Evolutionary conservation across 106 monocot species (phyloP), one percentile per base, ranked within the genome.

Genomic region (Agapanthus africanus): DNA sequence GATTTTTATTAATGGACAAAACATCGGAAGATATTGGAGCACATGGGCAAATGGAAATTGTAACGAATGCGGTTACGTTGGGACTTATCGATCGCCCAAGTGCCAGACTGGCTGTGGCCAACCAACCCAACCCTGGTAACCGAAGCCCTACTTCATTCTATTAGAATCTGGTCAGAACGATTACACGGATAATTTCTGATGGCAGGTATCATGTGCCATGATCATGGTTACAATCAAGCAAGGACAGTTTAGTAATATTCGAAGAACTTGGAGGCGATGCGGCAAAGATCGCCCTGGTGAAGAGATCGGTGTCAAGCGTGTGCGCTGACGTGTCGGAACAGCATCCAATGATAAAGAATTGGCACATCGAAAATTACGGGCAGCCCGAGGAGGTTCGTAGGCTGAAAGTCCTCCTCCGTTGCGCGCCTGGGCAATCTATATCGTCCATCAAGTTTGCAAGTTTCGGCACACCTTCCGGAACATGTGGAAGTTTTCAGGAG

Each of bases 181-280:
- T n/a, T n/a, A n/a, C n/a, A n/a, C n/a, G n/a, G n/a, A n/a, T n/a
- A n/a, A n/a, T n/a, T n/a, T n/a, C n/a, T n/a, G n/a, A n/a, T n/a
- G n/a, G n/a, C n/a, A 95, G 95, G 95, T 95, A 95, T 73, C 95
- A 95, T 78, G 83, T 95, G 23, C 95, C 95, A 3, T 62, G 88
- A 15, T 95, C 95, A 25, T 95, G 88, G 91, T 74, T 95, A 35
- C 85, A 84, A 7, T 86, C 91, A 36, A 73, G 86, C 19, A 73
- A 73, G 81, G 91, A 95, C 70, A 83, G 88, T 23, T 16, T 95
- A 54, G 88, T 95, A 21, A 71, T 95, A 37, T 95, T 95, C 26
- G 95, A 95, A 73, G 95, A 95, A 68, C 76, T 91, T 36, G 95
- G 88, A 9, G 95, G 95, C 0, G 88, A 88, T 68, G 86, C 88